Evolutionary conservation across 1,139 yeast genomes (phyloP).

Genomic region (Yarrowia galli): DNA sequence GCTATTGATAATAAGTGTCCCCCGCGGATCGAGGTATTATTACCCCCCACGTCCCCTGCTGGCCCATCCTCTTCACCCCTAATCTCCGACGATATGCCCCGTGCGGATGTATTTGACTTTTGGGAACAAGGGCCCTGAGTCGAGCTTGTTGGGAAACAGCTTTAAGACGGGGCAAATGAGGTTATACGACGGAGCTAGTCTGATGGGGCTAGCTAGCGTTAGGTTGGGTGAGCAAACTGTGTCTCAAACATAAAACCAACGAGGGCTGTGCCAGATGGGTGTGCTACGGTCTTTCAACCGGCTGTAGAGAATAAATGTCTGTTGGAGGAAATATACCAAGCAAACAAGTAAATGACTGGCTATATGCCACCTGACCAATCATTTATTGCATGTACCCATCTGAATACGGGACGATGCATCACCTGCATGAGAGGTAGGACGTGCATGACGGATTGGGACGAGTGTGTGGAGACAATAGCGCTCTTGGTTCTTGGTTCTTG

Average conservation of each 20-base stretch:
- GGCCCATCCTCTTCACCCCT: not conserved
- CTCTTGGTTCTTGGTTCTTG: no score
- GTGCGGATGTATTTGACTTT: slow-evolving; percentile 2
- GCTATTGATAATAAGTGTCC: no score
- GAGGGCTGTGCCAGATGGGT: no score
- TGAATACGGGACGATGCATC: slow-evolving; percentile 13
- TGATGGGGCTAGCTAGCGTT: no score
- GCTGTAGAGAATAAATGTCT: no score
- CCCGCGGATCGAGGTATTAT: no score
- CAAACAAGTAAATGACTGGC: not conserved
- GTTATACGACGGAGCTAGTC: not conserved
- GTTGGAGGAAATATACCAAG: no score
- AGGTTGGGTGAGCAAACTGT: no score
- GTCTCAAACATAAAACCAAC: no score
- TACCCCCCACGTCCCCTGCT: no score
- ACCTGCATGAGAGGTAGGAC: slow-evolving; percentile 1
- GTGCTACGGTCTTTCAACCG: no score
- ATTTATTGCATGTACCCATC: not conserved
- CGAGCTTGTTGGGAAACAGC: not conserved
- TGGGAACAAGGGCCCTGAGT: slow-evolving; percentile 14
- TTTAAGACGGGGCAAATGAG: not conserved
- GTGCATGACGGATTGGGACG: slow-evolving; percentile 19
- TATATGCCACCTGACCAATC: not conserved
- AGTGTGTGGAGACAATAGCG: slow-evolving; percentile 9
- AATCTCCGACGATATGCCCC: slow-evolving; percentile 10